Conservation (phyloP, 805 yeast genomes). For the Lachancea dasiensis region DNA sequence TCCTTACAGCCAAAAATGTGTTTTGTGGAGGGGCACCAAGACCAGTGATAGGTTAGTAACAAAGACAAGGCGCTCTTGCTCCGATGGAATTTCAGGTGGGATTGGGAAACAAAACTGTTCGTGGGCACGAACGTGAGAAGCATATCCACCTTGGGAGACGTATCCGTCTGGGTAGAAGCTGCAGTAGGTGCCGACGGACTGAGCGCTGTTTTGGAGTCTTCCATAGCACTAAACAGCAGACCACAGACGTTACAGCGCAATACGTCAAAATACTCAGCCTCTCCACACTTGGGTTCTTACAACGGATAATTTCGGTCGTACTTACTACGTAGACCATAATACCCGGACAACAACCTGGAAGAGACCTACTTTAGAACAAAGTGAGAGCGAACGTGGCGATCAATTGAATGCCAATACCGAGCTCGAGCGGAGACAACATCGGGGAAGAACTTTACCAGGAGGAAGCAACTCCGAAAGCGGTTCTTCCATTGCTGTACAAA, state of each 20-base stretch:
- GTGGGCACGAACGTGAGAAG: no score
- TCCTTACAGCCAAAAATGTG: conserved; percentile 82
- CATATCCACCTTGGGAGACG: no score
- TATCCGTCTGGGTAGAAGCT: no score
- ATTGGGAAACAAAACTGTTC: no score
- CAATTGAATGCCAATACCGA: conserved; percentile 69
- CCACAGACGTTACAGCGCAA: no score
- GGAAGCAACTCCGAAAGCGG: conserved; percentile 29
- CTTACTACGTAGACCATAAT: conserved; percentile 96
- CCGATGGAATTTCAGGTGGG: no score
- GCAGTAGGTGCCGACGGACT: no score
- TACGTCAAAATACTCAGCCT: no score
- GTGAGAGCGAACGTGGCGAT: conserved; percentile 57
- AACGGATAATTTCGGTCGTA: conserved; percentile 94
- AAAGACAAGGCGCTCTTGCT: no score
- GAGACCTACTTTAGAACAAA: conserved; percentile 80
- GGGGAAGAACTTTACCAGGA: conserved; percentile 84
- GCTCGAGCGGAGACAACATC: conserved; percentile 84
- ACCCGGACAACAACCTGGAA: conserved; percentile 99
- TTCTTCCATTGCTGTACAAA: conserved; percentile 36
- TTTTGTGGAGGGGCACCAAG: conserved; percentile 85
- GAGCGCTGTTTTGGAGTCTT: no score
- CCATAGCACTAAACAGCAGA: no score
- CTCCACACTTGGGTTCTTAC: no score
- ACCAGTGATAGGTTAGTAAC: conserved; percentile 53